Conservation (phyloP, 2,329 filamentous ascomycete species). For the Alternaria sp. region DNA sequence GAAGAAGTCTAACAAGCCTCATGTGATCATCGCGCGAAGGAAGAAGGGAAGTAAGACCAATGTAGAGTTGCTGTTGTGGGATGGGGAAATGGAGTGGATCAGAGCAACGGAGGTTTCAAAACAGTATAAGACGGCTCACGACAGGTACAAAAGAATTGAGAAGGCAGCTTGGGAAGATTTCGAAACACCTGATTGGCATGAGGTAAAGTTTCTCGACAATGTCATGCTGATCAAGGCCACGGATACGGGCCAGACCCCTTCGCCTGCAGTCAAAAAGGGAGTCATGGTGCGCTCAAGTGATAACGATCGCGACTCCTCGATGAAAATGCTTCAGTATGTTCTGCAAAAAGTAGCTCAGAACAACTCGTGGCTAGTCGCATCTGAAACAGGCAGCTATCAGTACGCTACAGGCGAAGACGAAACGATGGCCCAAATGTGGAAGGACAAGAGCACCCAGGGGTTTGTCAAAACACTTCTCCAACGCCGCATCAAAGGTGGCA, state of each 20-base stretch:
- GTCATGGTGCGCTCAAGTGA: too few relatives aligned
- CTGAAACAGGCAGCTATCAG: not conserved
- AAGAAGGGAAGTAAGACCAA: not conserved
- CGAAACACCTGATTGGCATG: not conserved
- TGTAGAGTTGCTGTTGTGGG: not conserved
- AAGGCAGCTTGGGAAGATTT: not conserved
- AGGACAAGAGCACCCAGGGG: not conserved
- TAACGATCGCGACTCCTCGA: too few relatives aligned
- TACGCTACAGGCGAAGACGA: not conserved
- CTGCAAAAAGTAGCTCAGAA: not conserved
- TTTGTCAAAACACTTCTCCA: not conserved
- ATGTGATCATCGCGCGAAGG: not conserved
- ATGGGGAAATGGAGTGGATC: not conserved
- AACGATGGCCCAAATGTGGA: not conserved
- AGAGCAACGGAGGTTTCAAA: not conserved
- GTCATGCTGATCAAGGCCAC: not conserved
- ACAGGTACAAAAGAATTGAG: not conserved
- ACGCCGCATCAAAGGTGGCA: not conserved
- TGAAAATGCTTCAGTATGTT: too few relatives aligned
- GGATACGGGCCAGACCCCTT: too few relatives aligned
- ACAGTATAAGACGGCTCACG: not conserved
- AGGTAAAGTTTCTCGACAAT: not conserved
- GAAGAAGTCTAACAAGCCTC: not conserved
- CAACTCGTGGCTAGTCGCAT: not conserved
- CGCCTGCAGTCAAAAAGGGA: too few relatives aligned